A percentile compares a stretch with the other conserved stretches of the same genome.
Evolutionary conservation across 352 stramenopile species (phyloP).

Genomic region (Albugo laibachii): DNA sequence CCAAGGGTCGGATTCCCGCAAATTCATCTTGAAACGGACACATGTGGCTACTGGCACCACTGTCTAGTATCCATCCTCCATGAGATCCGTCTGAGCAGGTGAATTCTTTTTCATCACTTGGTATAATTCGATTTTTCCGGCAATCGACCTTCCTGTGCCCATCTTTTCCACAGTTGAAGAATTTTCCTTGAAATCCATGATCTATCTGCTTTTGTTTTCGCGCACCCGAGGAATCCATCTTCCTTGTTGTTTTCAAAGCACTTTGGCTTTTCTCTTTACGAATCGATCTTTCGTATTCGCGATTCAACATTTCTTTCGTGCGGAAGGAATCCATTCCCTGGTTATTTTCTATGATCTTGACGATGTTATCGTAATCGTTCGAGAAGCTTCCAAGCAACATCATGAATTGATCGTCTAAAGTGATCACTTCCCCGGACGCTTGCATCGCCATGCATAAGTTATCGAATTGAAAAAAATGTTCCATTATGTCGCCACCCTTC

Average conservation of each 20-base stretch:
- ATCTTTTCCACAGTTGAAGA: background rate
- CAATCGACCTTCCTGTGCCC: background rate
- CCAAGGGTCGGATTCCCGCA: background rate
- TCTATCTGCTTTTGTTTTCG: too few species aligned
- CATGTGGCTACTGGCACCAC: conserved; percentile 11
- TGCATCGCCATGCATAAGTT: conserved; percentile 6
- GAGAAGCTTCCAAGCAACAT: conserved; percentile 2
- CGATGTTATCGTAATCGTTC: conserved; percentile 6
- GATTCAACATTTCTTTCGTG: conserved; percentile 8
- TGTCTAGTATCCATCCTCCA: conserved; percentile 6
- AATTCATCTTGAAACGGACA: conserved; percentile 4
- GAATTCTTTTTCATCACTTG: background rate
- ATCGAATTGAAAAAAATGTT: conserved; percentile 8
- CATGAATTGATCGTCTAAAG: conserved; percentile 4
- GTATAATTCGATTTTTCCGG: background rate
- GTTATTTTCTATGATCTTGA: conserved; percentile 1
- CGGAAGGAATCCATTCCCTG: conserved; percentile 1
- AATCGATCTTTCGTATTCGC: conserved; percentile 3
- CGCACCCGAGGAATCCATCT: too few species aligned
- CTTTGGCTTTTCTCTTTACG: background rate
- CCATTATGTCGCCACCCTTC: conserved; percentile 3
- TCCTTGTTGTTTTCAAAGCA: too few species aligned
- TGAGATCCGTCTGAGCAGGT: background rate
- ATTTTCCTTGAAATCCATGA: background rate
- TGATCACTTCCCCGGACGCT: conserved; percentile 2